Base-by-base conservation (phyloP, 306 rosid species). In the Fragaria nilgerrensis region DNA sequence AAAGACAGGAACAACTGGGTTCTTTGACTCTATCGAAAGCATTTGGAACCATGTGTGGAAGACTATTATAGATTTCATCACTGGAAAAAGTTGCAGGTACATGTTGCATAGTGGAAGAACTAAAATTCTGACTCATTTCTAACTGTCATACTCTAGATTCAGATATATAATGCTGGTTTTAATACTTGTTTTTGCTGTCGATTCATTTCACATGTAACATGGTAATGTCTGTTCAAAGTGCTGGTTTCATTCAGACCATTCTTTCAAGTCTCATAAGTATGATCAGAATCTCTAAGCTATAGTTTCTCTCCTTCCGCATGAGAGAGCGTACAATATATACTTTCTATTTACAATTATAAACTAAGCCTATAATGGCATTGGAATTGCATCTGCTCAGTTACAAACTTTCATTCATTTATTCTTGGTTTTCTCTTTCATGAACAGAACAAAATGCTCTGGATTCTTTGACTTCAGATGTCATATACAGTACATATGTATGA, bases 391-490 rank as follows among this genome's bases (percentile, higher is more conserved):
- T n/a, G 13, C 17, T 20, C 64, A 34, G 23, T 50, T 20, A 34
- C 23, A 58, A 72, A 52, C 41, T 20, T 44, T 19, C 25, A 17
- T 48, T 8, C 32, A n/a, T 32, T 32, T 32, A 7, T 9, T 72
- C 74, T 52, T 19, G 19, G n/a, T n/a, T 17, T 80, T 68, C 58
- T 58, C 44, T 72, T 65, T 68, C 76, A 23, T 66, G 80, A 72
- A 79, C 90, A 89, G 97, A 81, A 88, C 79, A 67, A 89, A 92
- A 77, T 95, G 97, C 90, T 73, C 86, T 29, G 85, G 92, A 1
- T 89, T 92, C 84, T 92, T 95, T 65, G 97, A 95, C 89, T 88
- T 90, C 86, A 85, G 83, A 77, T 95, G 99, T 84, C 97, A 95
- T 85, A 83, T 92, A 70, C 97, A 95, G 61, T 92, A 95, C 23